These are phyloP conservation scores for Paspalum vaginatum DNA, from an alignment of 176 grass and related monocot genomes.

Conservation along the genomic window DNA sequence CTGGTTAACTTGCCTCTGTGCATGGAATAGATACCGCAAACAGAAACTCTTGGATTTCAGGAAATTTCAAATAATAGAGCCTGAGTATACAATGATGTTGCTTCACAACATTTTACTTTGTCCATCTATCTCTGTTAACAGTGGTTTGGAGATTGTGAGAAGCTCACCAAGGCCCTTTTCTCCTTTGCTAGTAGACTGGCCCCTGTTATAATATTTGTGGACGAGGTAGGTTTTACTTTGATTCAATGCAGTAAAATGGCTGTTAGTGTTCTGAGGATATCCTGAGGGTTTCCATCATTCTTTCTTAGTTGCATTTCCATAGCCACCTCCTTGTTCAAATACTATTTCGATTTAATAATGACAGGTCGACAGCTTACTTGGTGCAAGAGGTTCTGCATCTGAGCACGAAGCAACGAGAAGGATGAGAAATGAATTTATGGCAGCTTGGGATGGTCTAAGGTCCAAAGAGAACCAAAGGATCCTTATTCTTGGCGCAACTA, in stretches of 20 bases:
- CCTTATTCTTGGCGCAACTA: constrained; percentile 92
- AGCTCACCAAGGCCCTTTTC: constrained; percentile 94
- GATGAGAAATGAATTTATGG: constrained; percentile 98
- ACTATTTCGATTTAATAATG: constrained; percentile 32
- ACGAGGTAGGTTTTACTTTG: constrained; percentile 66
- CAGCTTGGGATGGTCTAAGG: constrained; percentile 94
- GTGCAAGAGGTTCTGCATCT: constrained; percentile 77
- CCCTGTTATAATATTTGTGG: constrained; percentile 97
- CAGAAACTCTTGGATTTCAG: constrained; percentile 1
- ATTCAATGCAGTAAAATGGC: constrained; percentile 9
- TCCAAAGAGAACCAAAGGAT: constrained; percentile 92
- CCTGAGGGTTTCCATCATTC: constrained; percentile 8
- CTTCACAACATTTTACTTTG: constrained; percentile 22
- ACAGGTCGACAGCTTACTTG: constrained; percentile 93
- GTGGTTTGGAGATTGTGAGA: constrained; percentile 99
- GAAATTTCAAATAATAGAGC: constrained; percentile 16
- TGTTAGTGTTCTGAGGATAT: constrained; percentile 4
- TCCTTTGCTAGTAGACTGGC: constrained; percentile 86
- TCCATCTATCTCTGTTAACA: constrained; percentile 53
- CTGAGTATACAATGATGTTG: not conserved
- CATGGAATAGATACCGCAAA: constrained; percentile 24
- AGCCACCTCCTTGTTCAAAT: constrained; percentile 20
- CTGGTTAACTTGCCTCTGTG: not conserved
- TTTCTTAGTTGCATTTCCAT: not conserved
- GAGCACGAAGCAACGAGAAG: constrained; percentile 93